A percentile compares a stretch with the other conserved stretches of the same genome.
phyloP scores from a whole-genome alignment of 148 eudicot species.

The Cornus kousa region DNA sequence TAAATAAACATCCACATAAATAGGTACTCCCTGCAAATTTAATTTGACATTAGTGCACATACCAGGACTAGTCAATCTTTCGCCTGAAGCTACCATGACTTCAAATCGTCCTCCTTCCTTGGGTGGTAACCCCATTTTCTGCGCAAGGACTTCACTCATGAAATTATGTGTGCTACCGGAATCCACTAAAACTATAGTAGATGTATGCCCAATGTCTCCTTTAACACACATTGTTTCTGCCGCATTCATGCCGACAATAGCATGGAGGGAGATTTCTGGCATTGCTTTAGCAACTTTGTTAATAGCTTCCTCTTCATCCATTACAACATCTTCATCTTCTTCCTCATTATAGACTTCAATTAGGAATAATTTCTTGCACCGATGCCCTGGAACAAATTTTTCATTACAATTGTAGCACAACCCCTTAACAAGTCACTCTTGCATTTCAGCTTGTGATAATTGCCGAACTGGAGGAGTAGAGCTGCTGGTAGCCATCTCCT shows the following conservation, averaged over 20 bases:
- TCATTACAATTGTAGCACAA: conserved; percentile 9
- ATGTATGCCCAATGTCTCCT: not conserved
- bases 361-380: conserved; percentile 5
- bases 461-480: not conserved
- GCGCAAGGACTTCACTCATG: not conserved
- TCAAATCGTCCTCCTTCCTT: not conserved
- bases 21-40: not conserved
- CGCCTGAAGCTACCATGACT: conserved; percentile 11
- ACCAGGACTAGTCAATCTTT: not conserved
- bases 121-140: not conserved
- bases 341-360: not conserved
- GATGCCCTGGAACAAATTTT: not conserved
- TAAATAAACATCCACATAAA: not conserved
- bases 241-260: not conserved
- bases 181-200: conserved; percentile 3
- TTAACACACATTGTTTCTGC: conserved; percentile 5
- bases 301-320: not conserved
- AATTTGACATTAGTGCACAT: conserved; percentile 1
- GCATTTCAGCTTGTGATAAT: not conserved
- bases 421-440: not conserved
- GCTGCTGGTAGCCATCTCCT: not conserved
- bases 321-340: not conserved
- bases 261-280: conserved; percentile 7
- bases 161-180: conserved; percentile 15
- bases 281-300: not conserved